Evolutionary conservation across 1,139 yeast genomes (phyloP), one percentile per base, ranked within the genome.

Genomic region (Yueomyces sp.): DNA sequence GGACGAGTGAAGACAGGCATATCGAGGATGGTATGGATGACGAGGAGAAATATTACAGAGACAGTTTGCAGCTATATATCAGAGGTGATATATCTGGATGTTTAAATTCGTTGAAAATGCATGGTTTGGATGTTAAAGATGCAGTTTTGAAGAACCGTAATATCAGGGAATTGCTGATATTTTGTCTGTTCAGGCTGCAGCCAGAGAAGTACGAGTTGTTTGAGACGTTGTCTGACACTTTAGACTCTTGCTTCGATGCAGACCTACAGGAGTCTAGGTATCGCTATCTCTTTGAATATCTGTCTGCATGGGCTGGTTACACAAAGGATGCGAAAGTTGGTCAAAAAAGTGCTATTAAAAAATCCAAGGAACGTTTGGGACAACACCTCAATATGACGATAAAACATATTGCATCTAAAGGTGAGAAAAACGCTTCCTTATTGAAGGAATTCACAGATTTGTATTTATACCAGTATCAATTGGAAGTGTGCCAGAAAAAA

Each of bases 51-150:
- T 6, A 8, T 29, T 29, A 29, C 35, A 44, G 46, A 25, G 45
- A 46, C 12, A 55, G 60, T 41, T 12, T 52, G 5, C 45, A 46
- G n/a, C 42, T 46, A 27, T 55, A 46, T 41, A 43, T 56, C 2
- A 44, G 48, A 38, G 57, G 59, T 9, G 45, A 54, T 12, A 25
- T 43, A 12, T 46, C 47, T 34, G 42, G 41, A 7, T 49, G 56
- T 36, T 38, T 57, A 25, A 52, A 53, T 38, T 44, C 41, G 32
- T 48, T 58, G 54, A 41, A 44, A 26, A 38, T 44, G 3, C 42
- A 40, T 36, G 51, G 46, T 1, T 38, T 52, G n/a, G 45, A 55
- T 28, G 29, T 37, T 27, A 37, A 39, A 12, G 44, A 42, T 9
- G 3, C 2, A 12, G 7, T 38, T 4, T 33, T 12, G 8, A 11